phyloP scores from a whole-genome alignment of 2,329 filamentous ascomycete species.

The Penicillium capsulatum region DNA sequence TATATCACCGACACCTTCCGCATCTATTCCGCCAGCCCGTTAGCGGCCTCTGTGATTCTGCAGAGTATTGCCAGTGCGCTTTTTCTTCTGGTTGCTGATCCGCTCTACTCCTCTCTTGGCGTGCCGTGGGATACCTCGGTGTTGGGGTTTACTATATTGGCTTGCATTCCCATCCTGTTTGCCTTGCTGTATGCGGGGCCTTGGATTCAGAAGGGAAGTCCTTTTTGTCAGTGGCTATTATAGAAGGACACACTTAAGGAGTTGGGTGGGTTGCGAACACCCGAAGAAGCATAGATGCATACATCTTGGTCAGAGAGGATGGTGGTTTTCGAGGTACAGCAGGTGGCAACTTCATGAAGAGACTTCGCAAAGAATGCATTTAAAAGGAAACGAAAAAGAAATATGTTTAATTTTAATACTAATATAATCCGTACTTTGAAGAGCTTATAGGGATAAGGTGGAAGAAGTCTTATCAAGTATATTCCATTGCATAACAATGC shows the following conservation, averaged over 20 bases:
- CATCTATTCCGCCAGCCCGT: slow-evolving; percentile 57
- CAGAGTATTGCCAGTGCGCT: slow-evolving; percentile 52
- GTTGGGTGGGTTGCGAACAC: slow-evolving; percentile 12
- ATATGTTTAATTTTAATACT: too few species aligned
- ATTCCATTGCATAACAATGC: too few species aligned
- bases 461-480: too few species aligned
- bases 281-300: too few species aligned
- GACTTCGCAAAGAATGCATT: too few species aligned
- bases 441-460: too few species aligned
- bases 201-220: slow-evolving; percentile 28
- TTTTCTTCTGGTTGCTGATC: slow-evolving; percentile 51
- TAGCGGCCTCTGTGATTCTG: slow-evolving; percentile 50
- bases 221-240: slow-evolving; percentile 29
- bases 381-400: too few species aligned
- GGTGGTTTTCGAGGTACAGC: too few species aligned
- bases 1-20: slow-evolving; percentile 65
- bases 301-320: too few species aligned
- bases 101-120: slow-evolving; percentile 38
- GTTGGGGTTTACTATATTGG: slow-evolving; percentile 38
- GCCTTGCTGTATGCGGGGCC: slow-evolving; percentile 29
- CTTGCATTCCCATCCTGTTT: slow-evolving; percentile 41
- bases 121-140: slow-evolving; percentile 42
- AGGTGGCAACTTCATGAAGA: too few species aligned
- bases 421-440: too few species aligned
- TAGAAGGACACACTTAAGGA: slow-evolving; percentile 19